Evolutionary conservation across 345 rosid genomes (phyloP).

Genomic region (Capsella bursapastoris): DNA sequence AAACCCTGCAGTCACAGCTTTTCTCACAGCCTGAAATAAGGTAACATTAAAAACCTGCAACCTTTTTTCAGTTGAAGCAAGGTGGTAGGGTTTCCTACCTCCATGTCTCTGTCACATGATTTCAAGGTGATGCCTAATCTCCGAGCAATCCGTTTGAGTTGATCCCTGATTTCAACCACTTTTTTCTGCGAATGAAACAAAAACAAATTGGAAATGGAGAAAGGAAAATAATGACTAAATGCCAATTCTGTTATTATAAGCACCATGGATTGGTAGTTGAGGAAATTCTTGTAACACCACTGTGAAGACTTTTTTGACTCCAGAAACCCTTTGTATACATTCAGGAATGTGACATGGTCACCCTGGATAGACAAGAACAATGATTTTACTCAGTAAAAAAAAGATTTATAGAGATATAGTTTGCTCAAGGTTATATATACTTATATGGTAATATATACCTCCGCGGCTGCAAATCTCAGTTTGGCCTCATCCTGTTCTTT

Average conservation of each 20-base stretch:
- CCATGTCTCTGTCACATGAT: slow-evolving; percentile 76
- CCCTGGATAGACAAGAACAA: slow-evolving; percentile 61
- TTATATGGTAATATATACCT: slow-evolving; percentile 53
- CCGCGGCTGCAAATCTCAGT: slow-evolving; percentile 96
- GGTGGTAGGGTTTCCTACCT: slow-evolving; percentile 46
- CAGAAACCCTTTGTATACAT: slow-evolving; percentile 90
- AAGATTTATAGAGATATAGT: background rate
- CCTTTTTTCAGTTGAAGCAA: slow-evolving; percentile 7
- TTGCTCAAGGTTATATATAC: background rate
- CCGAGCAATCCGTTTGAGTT: slow-evolving; percentile 72
- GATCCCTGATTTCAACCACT: slow-evolving; percentile 77
- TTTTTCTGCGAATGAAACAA: slow-evolving; percentile 60
- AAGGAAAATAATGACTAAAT: background rate
- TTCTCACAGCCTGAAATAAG: slow-evolving; percentile 69
- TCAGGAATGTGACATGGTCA: slow-evolving; percentile 87
- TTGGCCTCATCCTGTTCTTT: slow-evolving; percentile 91
- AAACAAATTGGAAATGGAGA: background rate
- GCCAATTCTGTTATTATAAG: slow-evolving; percentile 26
- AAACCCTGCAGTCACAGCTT: slow-evolving; percentile 86
- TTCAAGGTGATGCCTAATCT: slow-evolving; percentile 78
- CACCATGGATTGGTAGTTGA: slow-evolving; percentile 93
- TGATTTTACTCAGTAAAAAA: slow-evolving; percentile 12
- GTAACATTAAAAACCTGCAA: slow-evolving; percentile 10
- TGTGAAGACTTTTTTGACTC: slow-evolving; percentile 78
- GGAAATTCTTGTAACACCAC: slow-evolving; percentile 84